phyloP scores from a whole-genome alignment of 1,139 yeast species.

The Nakaseomyces delphensis region DNA sequence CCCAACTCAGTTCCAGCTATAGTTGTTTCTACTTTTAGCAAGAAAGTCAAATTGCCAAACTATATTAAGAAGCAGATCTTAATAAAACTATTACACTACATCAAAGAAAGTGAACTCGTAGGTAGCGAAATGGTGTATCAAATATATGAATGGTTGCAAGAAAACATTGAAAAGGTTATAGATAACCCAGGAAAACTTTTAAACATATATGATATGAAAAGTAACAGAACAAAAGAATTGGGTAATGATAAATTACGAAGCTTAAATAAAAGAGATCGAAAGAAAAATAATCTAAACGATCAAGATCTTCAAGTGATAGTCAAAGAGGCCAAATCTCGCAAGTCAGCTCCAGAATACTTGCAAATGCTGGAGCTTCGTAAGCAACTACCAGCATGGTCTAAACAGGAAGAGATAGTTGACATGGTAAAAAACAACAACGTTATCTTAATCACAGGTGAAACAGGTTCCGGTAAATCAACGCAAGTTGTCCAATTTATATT shows the following conservation, averaged over 20 bases:
- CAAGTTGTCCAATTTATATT: slow-evolving; percentile 84
- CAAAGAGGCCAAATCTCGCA: slow-evolving; percentile 26
- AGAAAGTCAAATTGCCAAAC: slow-evolving; percentile 51
- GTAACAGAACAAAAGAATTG: not conserved
- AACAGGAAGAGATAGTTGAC: slow-evolving; percentile 46
- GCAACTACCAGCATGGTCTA: slow-evolving; percentile 76
- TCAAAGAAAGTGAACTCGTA: slow-evolving; percentile 37
- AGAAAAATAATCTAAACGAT: slow-evolving; percentile 9
- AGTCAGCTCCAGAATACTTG: slow-evolving; percentile 24
- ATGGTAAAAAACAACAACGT: slow-evolving; percentile 53
- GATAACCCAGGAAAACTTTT: slow-evolving; percentile 68
- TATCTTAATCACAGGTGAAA: slow-evolving; percentile 84
- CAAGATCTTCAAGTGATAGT: slow-evolving; percentile 29
- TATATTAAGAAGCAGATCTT: slow-evolving; percentile 65
- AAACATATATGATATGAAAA: slow-evolving; percentile 17
- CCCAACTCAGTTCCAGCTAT: slow-evolving; percentile 59
- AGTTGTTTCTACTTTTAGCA: slow-evolving; percentile 42
- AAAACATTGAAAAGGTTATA: slow-evolving; percentile 47
- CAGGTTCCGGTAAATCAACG: slow-evolving; percentile 94
- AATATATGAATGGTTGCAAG: slow-evolving; percentile 68
- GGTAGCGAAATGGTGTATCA: slow-evolving; percentile 66
- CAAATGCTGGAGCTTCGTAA: slow-evolving; percentile 41
- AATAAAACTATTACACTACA: slow-evolving; percentile 38
- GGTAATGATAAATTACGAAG: slow-evolving; percentile 6
- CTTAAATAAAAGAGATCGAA: slow-evolving; percentile 4